phyloP scores from a whole-genome alignment of 108 stramenopile genomes.

The Pseudonitzschia delicatissima region DNA sequence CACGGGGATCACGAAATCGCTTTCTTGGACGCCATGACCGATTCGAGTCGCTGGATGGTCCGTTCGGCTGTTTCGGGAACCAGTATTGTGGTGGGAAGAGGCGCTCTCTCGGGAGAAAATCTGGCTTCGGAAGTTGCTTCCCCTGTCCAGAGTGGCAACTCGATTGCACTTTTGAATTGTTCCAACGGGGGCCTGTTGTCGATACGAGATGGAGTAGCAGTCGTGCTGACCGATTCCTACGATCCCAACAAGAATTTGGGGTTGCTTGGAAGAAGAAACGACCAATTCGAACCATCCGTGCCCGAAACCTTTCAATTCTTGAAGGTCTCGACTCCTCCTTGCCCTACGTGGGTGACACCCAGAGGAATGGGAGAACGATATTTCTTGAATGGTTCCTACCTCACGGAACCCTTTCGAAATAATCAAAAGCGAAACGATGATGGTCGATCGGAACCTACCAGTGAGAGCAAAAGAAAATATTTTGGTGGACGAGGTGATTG shows the following conservation, averaged over 20 bases:
- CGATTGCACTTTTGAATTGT: constrained; percentile 58
- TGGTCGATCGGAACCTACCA: constrained; percentile 1
- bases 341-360: constrained; percentile 52
- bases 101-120: constrained; percentile 4
- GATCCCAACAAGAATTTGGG: constrained; percentile 39
- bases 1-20: constrained; percentile 9
- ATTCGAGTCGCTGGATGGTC: constrained; percentile 21
- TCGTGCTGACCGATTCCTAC: constrained; percentile 27
- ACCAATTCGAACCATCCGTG: constrained; percentile 44
- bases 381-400: constrained; percentile 39
- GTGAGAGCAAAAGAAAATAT: constrained; percentile 56
- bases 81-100: constrained; percentile 23
- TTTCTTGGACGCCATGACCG: neutral
- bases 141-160: constrained; percentile 59
- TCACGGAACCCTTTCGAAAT: constrained; percentile 20
- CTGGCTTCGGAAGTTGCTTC: neutral
- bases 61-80: constrained; percentile 7
- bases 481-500: constrained; percentile 73
- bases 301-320: constrained; percentile 64
- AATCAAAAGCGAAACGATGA: constrained; percentile 10
- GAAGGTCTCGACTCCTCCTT: constrained; percentile 42
- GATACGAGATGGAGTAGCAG: constrained; percentile 26
- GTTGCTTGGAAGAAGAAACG: constrained; percentile 45
- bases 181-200: constrained; percentile 67
- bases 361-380: constrained; percentile 43